These are phyloP conservation scores for Lactarius evosmus DNA, from an alignment of 768 basidiomycete species.

Conservation along the genomic window DNA sequence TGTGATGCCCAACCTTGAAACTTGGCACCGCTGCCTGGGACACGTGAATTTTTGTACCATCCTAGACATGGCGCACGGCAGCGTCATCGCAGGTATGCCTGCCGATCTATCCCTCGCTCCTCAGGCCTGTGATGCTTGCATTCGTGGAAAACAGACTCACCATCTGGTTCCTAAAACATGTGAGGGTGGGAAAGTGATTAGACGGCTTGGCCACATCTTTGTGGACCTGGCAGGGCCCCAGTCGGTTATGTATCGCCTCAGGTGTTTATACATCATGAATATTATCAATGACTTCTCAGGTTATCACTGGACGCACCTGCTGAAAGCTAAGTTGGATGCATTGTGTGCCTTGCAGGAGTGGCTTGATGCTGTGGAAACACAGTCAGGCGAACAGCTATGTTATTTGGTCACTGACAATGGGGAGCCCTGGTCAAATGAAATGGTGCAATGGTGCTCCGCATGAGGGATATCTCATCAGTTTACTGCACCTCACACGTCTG, in stretches of 20 bases:
- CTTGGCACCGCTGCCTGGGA: not conserved
- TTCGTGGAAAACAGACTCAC: conserved; percentile 4
- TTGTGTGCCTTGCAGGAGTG: not conserved
- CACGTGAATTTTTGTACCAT: not conserved
- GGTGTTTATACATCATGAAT: not conserved
- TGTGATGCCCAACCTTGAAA: not conserved
- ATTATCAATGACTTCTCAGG: conserved; percentile 6
- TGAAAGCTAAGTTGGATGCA: not conserved
- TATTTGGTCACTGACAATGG: conserved; percentile 6
- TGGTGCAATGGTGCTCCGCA: conserved; percentile 1
- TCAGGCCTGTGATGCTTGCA: not conserved
- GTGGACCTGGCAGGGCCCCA: not conserved
- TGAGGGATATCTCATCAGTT: not conserved
- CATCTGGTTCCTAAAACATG: not conserved
- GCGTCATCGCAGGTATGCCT: conserved; percentile 2
- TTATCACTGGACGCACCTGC: not conserved
- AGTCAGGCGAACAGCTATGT: not conserved
- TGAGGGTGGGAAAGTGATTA: not conserved
- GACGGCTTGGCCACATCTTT: not conserved
- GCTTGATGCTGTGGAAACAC: not conserved
- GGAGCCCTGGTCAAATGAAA: not conserved
- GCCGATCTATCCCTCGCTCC: conserved; percentile 3
- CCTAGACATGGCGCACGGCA: not conserved
- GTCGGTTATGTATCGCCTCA: not conserved
- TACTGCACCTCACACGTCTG: conserved; percentile 12